Conservation (phyloP, 2,329 filamentous ascomycete genomes). For the Exophiala mesophila region DNA sequence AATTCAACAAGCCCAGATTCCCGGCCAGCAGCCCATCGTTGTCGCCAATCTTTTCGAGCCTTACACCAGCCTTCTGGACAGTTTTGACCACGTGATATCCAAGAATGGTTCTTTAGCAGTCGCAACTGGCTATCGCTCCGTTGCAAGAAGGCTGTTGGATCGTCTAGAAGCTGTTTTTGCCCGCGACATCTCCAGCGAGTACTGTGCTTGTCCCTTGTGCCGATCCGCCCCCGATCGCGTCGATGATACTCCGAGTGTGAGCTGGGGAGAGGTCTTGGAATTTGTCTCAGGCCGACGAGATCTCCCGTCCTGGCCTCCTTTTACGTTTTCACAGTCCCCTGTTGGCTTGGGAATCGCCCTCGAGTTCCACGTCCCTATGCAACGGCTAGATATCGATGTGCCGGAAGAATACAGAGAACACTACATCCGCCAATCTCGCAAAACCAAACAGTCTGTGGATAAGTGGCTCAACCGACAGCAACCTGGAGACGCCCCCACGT, state of each 20-base stretch:
- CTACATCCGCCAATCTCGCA: conserved; percentile 85
- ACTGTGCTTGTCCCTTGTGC: conserved; percentile 85
- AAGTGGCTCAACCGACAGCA: conserved; percentile 75
- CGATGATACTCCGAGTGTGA: conserved; percentile 63
- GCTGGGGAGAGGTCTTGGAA: conserved; percentile 94
- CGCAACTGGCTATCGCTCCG: conserved; percentile 88
- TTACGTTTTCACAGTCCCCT: conserved; percentile 62
- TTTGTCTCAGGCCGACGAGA: conserved; percentile 84
- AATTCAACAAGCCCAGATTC: conserved; percentile 45
- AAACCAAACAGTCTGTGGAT: conserved; percentile 86
- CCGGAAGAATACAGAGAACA: conserved; percentile 90
- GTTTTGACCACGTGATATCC: conserved; percentile 75
- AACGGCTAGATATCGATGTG: conserved; percentile 86
- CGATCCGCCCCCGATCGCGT: conserved; percentile 54
- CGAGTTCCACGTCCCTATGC: conserved; percentile 55
- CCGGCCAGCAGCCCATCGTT: conserved; percentile 61
- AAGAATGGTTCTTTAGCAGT: conserved; percentile 89
- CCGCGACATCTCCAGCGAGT: conserved; percentile 78
- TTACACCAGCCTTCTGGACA: conserved; percentile 75
- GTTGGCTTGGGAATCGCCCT: conserved; percentile 52
- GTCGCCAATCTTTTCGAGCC: conserved; percentile 74
- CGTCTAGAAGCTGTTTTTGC: conserved; percentile 92
- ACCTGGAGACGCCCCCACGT: conserved; percentile 61
- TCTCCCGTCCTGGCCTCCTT: conserved; percentile 82
- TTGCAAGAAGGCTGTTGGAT: conserved; percentile 85